These are phyloP conservation scores for Candida multigemmis DNA, from an alignment of 805 yeast genomes.

Conservation along the genomic window DNA sequence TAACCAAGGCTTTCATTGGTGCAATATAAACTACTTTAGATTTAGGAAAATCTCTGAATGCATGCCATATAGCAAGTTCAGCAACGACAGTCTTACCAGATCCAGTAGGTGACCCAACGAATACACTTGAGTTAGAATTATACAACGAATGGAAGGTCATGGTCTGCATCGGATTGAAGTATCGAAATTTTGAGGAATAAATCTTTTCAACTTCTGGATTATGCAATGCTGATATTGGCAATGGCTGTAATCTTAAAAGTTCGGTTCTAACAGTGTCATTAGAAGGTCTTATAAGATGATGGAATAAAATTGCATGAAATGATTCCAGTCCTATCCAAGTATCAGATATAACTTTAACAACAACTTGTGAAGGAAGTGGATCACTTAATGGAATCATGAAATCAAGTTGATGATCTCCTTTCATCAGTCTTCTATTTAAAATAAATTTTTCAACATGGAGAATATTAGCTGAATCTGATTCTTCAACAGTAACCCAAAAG, in stretches of 20 bases:
- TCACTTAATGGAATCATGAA: slow-evolving; percentile 88
- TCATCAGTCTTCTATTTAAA: slow-evolving; percentile 48
- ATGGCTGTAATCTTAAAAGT: slow-evolving; percentile 70
- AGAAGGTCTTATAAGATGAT: slow-evolving; percentile 80
- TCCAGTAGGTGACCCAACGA: slow-evolving; percentile 97
- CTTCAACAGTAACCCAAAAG: slow-evolving; percentile 92
- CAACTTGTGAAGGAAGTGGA: slow-evolving; percentile 84
- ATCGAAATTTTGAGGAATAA: slow-evolving; percentile 60
- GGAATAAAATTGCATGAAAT: slow-evolving; percentile 71
- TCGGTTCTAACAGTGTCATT: slow-evolving; percentile 82
- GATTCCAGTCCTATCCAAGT: slow-evolving; percentile 85
- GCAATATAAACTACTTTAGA: slow-evolving; percentile 80
- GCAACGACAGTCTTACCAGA: slow-evolving; percentile 98
- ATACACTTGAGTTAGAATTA: slow-evolving; percentile 67
- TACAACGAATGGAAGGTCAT: slow-evolving; percentile 90
- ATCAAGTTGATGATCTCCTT: slow-evolving; percentile 61
- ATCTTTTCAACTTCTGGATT: slow-evolving; percentile 57
- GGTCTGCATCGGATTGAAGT: slow-evolving; percentile 97
- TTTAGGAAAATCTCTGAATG: slow-evolving; percentile 72
- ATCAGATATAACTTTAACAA: slow-evolving; percentile 74
- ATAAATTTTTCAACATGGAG: slow-evolving; percentile 79
- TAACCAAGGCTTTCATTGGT: slow-evolving; percentile 81
- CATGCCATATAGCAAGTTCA: slow-evolving; percentile 95
- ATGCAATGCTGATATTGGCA: slow-evolving; percentile 76
- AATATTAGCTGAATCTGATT: slow-evolving; percentile 62